These are phyloP conservation scores for Mantamonas sphyraenae DNA, from an alignment of 78 protist species.

Conservation along the genomic window DNA sequence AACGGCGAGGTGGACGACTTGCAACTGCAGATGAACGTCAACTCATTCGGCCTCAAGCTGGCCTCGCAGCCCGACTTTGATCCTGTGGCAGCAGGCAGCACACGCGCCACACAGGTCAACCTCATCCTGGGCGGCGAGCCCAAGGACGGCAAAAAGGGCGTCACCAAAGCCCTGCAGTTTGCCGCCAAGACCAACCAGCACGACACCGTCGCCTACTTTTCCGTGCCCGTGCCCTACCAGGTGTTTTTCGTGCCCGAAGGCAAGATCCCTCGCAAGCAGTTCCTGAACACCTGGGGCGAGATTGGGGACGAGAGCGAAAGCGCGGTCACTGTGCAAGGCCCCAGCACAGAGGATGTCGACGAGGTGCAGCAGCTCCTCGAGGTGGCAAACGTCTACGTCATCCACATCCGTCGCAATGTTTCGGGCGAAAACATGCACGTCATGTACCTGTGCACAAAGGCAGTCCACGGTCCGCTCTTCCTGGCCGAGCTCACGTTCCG, in stretches of 20 bases:
- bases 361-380: neutral
- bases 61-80: neutral
- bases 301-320: neutral
- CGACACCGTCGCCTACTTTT: conserved; percentile 42
- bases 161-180: conserved; percentile 22
- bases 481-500: conserved; percentile 9
- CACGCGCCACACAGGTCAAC: neutral
- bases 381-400: neutral
- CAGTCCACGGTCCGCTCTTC: neutral
- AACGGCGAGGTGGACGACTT: too few relatives aligned
- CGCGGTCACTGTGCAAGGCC: neutral
- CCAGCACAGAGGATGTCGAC: neutral
- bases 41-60: too few relatives aligned
- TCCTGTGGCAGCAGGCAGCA: neutral
- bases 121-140: neutral
- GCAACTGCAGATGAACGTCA: too few relatives aligned
- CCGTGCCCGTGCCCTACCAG: neutral
- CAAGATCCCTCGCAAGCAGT: neutral
- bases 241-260: conserved; percentile 17
- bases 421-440: neutral
- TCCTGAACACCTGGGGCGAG: neutral
- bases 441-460: conserved; percentile 14
- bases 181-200: conserved; percentile 46
- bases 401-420: neutral
- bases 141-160: neutral